Conservation (phyloP, 2,329 filamentous ascomycete genomes). For the Paecilomyces sp. region DNA sequence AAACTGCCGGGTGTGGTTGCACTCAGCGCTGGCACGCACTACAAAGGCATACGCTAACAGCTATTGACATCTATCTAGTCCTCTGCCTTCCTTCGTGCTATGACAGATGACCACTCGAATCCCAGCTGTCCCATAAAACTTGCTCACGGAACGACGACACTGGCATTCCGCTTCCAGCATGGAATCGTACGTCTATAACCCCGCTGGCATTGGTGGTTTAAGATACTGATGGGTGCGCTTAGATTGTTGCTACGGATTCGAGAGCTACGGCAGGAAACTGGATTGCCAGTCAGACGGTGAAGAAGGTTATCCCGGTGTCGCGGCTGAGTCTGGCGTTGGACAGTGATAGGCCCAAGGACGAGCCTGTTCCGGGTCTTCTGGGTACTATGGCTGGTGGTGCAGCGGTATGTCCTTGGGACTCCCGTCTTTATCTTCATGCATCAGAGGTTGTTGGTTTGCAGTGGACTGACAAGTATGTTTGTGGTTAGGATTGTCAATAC, state of each 20-base stretch:
- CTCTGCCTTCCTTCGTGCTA: constrained; percentile 88
- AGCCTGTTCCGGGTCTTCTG: constrained; percentile 52
- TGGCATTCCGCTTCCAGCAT: constrained; percentile 96
- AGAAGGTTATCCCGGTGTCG: constrained; percentile 76
- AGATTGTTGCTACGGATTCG: constrained; percentile 93
- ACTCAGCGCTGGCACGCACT: constrained; percentile 2
- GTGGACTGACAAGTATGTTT: constrained; percentile 5
- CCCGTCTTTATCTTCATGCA: background rate
- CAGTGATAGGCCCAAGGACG: constrained; percentile 27
- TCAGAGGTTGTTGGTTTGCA: background rate
- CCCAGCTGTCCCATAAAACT: constrained; percentile 98
- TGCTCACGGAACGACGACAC: constrained; percentile 94
- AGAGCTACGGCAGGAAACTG: constrained; percentile 95
- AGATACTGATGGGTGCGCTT: constrained; percentile 1
- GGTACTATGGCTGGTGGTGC: constrained; percentile 98
- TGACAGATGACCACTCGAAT: constrained; percentile 96
- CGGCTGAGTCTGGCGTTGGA: constrained; percentile 26
- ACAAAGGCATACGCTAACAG: background rate
- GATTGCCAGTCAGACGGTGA: constrained; percentile 99
- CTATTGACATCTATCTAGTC: constrained; percentile 48
- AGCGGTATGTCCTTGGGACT: constrained; percentile 51
- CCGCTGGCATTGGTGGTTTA: background rate
- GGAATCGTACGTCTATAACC: constrained; percentile 56
- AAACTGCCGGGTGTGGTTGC: background rate
- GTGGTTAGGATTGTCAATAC: constrained; percentile 83